A percentile compares a stretch with the other conserved stretches of the same genome.
These are phyloP conservation scores for Starmerella asiatica DNA, from an alignment of 805 yeast genomes.

Conservation along the genomic window DNA sequence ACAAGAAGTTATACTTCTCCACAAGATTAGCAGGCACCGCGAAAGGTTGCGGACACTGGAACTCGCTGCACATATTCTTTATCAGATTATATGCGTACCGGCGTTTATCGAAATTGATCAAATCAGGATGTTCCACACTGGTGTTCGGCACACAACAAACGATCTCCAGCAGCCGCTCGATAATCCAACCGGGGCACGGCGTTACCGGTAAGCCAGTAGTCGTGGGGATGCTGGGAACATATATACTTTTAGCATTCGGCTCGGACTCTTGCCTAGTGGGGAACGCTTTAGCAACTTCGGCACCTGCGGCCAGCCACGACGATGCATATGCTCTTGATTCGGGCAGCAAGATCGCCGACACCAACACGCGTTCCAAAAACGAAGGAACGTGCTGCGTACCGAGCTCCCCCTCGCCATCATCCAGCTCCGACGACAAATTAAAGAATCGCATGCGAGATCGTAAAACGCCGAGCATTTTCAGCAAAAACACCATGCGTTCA, in stretches of 20 bases:
- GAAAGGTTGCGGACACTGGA: constrained; percentile 9
- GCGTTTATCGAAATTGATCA: constrained; percentile 77
- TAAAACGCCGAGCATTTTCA: constrained; percentile 51
- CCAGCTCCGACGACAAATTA: constrained; percentile 35
- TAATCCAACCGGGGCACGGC: constrained; percentile 87
- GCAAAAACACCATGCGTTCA: constrained; percentile 52
- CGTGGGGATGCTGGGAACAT: constrained; percentile 23
- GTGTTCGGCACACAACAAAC: constrained; percentile 68
- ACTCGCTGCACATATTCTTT: constrained; percentile 32
- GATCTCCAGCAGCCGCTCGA: constrained; percentile 64
- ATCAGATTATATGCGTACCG: constrained; percentile 53
- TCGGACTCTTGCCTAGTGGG: constrained; percentile 6
- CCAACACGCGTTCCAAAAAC: constrained; percentile 66
- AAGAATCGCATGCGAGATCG: constrained; percentile 52
- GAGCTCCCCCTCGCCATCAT: constrained; percentile 1
- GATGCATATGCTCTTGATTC: constrained; percentile 58
- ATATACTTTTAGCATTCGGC: constrained; percentile 17
- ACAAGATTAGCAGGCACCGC: constrained; percentile 5
- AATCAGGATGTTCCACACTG: constrained; percentile 46
- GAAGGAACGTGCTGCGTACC: constrained; percentile 45
- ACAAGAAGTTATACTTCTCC: constrained; percentile 5
- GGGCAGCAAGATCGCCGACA: constrained; percentile 63
- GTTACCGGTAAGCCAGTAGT: constrained; percentile 35
- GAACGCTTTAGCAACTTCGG: constrained; percentile 22
- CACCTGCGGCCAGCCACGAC: constrained; percentile 55